Percentiles rank a stretch among this genome's conserved stretches.
Conservation (phyloP, 768 basidiomycete genomes). For the Myochromella boudieri region DNA sequence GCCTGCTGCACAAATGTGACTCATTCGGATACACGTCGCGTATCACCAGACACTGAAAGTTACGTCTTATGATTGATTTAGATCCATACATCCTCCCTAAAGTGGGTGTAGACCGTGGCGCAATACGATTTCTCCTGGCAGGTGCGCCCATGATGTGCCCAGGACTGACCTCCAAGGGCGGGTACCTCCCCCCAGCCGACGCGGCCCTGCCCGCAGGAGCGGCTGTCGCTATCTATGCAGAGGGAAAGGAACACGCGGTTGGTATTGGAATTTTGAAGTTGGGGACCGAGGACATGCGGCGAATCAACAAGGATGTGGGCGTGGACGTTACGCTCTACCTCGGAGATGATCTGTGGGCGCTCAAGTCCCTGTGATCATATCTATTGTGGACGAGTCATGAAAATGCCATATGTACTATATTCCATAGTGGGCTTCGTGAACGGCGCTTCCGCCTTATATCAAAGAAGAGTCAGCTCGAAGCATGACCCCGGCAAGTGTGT, state of each 20-base stretch:
- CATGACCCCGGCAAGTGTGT: not conserved
- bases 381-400: constrained; percentile 1
- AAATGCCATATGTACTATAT: constrained; percentile 1
- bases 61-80: constrained; percentile 31
- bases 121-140: constrained; percentile 93
- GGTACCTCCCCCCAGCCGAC: constrained; percentile 77
- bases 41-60: not conserved
- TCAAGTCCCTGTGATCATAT: constrained; percentile 53
- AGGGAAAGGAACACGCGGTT: constrained; percentile 91
- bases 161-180: constrained; percentile 90
- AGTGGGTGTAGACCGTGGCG: constrained; percentile 92
- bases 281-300: constrained; percentile 85
- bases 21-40: constrained; percentile 11
- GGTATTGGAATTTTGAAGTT: constrained; percentile 84
- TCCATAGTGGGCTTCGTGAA: too few species aligned
- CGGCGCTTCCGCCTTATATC: too few species aligned
- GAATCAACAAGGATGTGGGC: constrained; percentile 85
- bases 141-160: constrained; percentile 98
- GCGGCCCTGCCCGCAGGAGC: constrained; percentile 65
- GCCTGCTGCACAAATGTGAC: constrained; percentile 90
- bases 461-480: not conserved
- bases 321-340: constrained; percentile 87
- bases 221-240: constrained; percentile 90
- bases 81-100: constrained; percentile 90
- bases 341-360: constrained; percentile 85